These are phyloP conservation scores for Balakata baccata DNA, from an alignment of 345 rosid species.

Conservation along the genomic window DNA sequence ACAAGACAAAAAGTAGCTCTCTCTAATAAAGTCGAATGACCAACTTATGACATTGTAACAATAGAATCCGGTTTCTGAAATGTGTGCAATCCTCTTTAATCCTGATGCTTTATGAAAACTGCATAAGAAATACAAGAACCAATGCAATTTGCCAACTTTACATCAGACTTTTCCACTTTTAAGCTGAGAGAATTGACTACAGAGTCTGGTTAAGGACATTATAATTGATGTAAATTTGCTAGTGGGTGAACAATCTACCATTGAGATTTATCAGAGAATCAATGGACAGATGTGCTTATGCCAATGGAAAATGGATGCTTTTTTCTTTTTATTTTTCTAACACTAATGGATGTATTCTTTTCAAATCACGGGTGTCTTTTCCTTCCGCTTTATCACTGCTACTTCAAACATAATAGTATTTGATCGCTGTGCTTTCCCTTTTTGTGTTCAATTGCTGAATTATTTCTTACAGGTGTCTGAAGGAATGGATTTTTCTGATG, in stretches of 20 bases:
- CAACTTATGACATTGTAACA: too few species aligned
- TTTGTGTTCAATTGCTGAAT: not conserved
- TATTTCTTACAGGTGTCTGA: constrained; percentile 78
- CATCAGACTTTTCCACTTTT: not conserved
- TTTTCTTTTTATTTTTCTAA: not conserved
- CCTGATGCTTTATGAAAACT: too few species aligned
- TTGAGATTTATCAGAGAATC: not conserved
- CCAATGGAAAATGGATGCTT: not conserved
- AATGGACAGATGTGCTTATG: not conserved
- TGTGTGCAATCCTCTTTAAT: too few species aligned
- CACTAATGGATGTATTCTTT: not conserved
- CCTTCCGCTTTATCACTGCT: not conserved
- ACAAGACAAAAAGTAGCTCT: too few species aligned
- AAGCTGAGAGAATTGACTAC: not conserved
- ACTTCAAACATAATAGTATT: not conserved
- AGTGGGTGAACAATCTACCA: not conserved
- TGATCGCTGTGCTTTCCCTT: not conserved
- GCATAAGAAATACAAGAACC: too few species aligned
- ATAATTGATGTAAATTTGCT: too few species aligned
- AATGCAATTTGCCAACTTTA: not conserved
- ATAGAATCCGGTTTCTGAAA: too few species aligned
- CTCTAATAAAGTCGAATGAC: too few species aligned
- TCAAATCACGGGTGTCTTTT: not conserved
- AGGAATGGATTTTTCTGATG: constrained; percentile 95
- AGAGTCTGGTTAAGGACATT: too few species aligned